These are phyloP conservation scores for Haplosporangium sp. DNA, from an alignment of 371 early-diverging fungal genomes.

Conservation along the genomic window DNA sequence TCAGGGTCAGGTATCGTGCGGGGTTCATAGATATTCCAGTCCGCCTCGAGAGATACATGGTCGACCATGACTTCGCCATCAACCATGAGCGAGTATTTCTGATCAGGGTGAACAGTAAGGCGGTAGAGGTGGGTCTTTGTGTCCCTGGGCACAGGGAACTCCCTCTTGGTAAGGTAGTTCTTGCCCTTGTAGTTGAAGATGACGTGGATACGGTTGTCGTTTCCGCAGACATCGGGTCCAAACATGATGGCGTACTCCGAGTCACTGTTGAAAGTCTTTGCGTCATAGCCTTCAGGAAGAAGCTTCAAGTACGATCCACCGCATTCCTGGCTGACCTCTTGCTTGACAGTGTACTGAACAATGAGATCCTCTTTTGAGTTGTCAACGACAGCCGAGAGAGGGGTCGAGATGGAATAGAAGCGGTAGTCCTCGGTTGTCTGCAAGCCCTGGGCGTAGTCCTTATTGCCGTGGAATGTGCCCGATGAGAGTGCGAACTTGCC, in stretches of 20 bases:
- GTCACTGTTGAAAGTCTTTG: conserved; percentile 85
- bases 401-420: conserved; percentile 88
- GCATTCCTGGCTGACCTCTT: conserved; percentile 93
- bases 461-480: conserved; percentile 86
- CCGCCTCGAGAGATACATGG: conserved; percentile 79
- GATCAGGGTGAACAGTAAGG: conserved; percentile 88
- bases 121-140: conserved; percentile 90
- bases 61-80: conserved; percentile 68
- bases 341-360: conserved; percentile 96
- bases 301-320: conserved; percentile 97
- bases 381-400: conserved; percentile 76
- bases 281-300: conserved; percentile 69
- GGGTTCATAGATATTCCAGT: conserved; percentile 90
- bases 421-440: conserved; percentile 86
- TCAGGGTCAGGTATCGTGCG: conserved; percentile 85
- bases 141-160: conserved; percentile 77
- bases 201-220: conserved; percentile 92
- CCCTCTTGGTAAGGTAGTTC: conserved; percentile 82
- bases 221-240: conserved; percentile 96
- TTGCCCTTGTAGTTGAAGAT: conserved; percentile 94
- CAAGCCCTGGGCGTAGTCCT: conserved; percentile 75
- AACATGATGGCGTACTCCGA: conserved; percentile 96
- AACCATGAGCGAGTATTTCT: conserved; percentile 84
- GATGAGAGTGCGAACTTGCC: conserved; percentile 80
- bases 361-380: conserved; percentile 80